Conservation (phyloP, 495 filamentous ascomycete species). For the Aspergillus olivimuriae region DNA sequence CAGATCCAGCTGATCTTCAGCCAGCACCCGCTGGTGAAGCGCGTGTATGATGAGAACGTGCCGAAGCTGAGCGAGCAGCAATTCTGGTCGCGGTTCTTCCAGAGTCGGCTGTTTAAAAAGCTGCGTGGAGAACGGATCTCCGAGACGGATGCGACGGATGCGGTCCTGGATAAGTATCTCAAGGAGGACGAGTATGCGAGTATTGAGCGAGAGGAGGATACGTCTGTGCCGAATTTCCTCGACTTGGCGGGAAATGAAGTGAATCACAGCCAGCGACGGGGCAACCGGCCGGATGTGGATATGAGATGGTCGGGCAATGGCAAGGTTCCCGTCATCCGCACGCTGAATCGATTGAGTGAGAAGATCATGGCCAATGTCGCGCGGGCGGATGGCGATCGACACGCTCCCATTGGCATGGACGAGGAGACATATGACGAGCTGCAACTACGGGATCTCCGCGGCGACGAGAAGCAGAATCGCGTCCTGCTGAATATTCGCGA, state of each 20-base stretch:
- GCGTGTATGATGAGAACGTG: slow-evolving; percentile 89
- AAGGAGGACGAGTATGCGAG: slow-evolving; percentile 53
- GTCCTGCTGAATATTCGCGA: slow-evolving; percentile 84
- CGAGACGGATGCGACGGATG: slow-evolving; percentile 65
- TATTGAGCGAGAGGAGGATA: slow-evolving; percentile 36
- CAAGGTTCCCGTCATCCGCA: slow-evolving; percentile 73
- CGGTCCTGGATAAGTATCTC: slow-evolving; percentile 78
- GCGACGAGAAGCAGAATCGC: slow-evolving; percentile 61
- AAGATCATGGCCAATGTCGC: slow-evolving; percentile 85
- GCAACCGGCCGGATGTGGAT: slow-evolving; percentile 78
- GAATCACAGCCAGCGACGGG: slow-evolving; percentile 69
- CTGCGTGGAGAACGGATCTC: slow-evolving; percentile 80
- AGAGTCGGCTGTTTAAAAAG: slow-evolving; percentile 82
- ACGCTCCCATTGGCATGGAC: slow-evolving; percentile 59
- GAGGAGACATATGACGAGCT: slow-evolving; percentile 69
- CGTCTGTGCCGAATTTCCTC: slow-evolving; percentile 78
- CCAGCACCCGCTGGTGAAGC: slow-evolving; percentile 85
- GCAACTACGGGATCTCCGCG: slow-evolving; percentile 74
- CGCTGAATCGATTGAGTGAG: slow-evolving; percentile 78
- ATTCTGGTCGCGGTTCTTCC: slow-evolving; percentile 92
- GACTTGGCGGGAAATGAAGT: slow-evolving; percentile 92
- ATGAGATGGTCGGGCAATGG: slow-evolving; percentile 69
- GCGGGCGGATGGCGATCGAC: slow-evolving; percentile 64
- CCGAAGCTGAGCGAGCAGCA: slow-evolving; percentile 71
- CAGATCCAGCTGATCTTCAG: slow-evolving; percentile 89